Evolutionary conservation across 1,284 basidiomycete genomes (phyloP).

Genomic region (Athelia psychrophila): DNA sequence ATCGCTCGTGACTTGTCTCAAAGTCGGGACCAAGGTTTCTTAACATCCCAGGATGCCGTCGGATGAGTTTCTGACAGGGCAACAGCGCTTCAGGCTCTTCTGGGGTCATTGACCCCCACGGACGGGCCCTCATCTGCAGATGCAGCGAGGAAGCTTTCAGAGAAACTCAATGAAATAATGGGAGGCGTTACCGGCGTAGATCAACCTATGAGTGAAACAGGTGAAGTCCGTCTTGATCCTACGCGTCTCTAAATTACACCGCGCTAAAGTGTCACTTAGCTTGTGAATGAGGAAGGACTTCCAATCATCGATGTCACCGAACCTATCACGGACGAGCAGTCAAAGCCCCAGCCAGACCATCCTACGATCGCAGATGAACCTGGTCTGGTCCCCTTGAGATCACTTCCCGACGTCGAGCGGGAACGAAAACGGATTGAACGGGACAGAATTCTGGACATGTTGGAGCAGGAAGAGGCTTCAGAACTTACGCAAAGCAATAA

Average conservation of each 20-base stretch:
- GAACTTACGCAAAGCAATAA: slow-evolving; percentile 42
- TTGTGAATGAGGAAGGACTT: slow-evolving; percentile 72
- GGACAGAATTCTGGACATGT: slow-evolving; percentile 59
- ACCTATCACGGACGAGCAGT: slow-evolving; percentile 31
- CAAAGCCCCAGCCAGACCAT: slow-evolving; percentile 6
- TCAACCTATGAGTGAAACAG: slow-evolving; percentile 45
- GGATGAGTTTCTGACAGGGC: slow-evolving; percentile 1
- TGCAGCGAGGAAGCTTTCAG: slow-evolving; percentile 51
- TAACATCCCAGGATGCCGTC: neutral
- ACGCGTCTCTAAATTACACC: slow-evolving; percentile 12
- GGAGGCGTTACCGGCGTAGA: slow-evolving; percentile 39
- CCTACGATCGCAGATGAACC: slow-evolving; percentile 33
- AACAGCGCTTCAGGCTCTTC: slow-evolving; percentile 50
- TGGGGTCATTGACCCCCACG: slow-evolving; percentile 43
- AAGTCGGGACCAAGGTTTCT: slow-evolving; percentile 1
- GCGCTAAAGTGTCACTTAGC: slow-evolving; percentile 31
- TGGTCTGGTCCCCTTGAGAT: slow-evolving; percentile 42
- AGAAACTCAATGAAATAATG: slow-evolving; percentile 60
- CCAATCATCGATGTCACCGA: slow-evolving; percentile 79
- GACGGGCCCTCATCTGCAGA: slow-evolving; percentile 39
- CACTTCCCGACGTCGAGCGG: slow-evolving; percentile 44
- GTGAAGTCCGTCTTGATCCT: slow-evolving; percentile 50
- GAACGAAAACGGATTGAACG: slow-evolving; percentile 52
- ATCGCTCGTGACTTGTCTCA: neutral
- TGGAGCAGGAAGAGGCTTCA: slow-evolving; percentile 59